Base-by-base conservation (phyloP, 768 basidiomycete species). In the Lactifluus piperatus region DNA sequence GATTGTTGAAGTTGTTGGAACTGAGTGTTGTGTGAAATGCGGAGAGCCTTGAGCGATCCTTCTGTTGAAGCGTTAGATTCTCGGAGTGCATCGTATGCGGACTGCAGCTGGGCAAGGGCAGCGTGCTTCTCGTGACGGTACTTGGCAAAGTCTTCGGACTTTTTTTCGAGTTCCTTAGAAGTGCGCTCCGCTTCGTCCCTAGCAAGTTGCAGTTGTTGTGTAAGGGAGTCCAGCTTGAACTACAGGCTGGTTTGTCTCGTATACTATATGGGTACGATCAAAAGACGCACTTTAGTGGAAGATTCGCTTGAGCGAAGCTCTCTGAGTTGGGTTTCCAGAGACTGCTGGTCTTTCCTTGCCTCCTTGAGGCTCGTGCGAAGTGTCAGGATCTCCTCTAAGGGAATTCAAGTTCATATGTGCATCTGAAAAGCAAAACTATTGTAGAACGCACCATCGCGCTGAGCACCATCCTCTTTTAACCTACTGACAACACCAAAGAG, bases 211-310 rank as follows among this genome's bases (percentile, higher is more conserved):
- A 94, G 75, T 71, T 94, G 91, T 72, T 94, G 91, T 5, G 84
- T 77, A 14, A 91, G 78, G 1, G 91, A 84, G 58, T 94, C 87
- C 59, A 94, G 71, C 72, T 90, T 92, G 78, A 94, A 95, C 88
- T 94, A 69, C 3, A 41, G 50, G 27, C 60, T 18, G 24, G 8
- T 36, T 59, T 8, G 60, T 51, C 37, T 49, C n/a, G n/a, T 32
- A 50, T 50, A 54, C 64, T 59, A 41, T 51, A 22, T 26, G 5
- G n/a, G 36, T 24, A 39, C 18, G 27, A 46, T 30, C 20, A 41
- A 37, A 48, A 18, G 30, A 65, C 72, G 13, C 65, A 88, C 88
- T 74, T 86, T 88, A 36, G 84, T 86, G 8, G 92, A 83, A 5
- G 87, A 84, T 64, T 91, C 87, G 1, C 80, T 72, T 10, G 90